Conservation (phyloP, 108 stramenopile species). For the Pseudonitzschia pungens region DNA sequence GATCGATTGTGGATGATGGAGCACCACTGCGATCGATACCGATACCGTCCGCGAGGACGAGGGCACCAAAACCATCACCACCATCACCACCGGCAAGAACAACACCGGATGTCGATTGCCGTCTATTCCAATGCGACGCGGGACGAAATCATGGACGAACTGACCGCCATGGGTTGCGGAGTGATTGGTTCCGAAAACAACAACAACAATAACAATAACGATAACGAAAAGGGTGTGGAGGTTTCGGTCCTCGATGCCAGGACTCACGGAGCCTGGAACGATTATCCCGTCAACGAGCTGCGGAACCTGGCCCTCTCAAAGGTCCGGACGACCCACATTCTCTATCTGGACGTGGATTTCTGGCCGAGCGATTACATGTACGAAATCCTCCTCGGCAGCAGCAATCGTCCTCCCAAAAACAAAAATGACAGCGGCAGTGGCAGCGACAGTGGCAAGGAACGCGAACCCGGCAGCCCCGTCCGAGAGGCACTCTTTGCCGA, state of each 20-base stretch:
- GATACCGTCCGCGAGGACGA: not conserved
- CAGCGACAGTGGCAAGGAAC: too few species aligned
- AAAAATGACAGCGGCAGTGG: too few species aligned
- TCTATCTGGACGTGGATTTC: constrained; percentile 90
- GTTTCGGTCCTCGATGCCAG: constrained; percentile 29
- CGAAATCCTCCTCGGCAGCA: constrained; percentile 30
- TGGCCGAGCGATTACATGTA: constrained; percentile 72
- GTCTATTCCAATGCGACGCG: constrained; percentile 54
- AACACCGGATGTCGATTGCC: constrained; percentile 65
- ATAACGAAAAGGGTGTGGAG: not conserved
- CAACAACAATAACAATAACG: not conserved
- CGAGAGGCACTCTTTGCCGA: constrained; percentile 45
- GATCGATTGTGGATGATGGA: constrained; percentile 82
- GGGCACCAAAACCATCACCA: too few species aligned
- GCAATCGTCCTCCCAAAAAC: not conserved
- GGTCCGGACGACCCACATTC: constrained; percentile 70
- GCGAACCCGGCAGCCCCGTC: constrained; percentile 1
- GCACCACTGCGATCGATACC: constrained; percentile 72
- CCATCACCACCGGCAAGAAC: not conserved
- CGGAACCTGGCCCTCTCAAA: constrained; percentile 75
- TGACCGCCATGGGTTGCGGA: constrained; percentile 9
- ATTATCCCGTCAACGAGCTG: constrained; percentile 90
- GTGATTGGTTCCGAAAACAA: not conserved
- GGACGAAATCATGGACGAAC: not conserved
- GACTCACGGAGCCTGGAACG: constrained; percentile 11